Base-by-base conservation (phyloP, 352 stramenopile genomes). In the Pythium graminicola region DNA sequence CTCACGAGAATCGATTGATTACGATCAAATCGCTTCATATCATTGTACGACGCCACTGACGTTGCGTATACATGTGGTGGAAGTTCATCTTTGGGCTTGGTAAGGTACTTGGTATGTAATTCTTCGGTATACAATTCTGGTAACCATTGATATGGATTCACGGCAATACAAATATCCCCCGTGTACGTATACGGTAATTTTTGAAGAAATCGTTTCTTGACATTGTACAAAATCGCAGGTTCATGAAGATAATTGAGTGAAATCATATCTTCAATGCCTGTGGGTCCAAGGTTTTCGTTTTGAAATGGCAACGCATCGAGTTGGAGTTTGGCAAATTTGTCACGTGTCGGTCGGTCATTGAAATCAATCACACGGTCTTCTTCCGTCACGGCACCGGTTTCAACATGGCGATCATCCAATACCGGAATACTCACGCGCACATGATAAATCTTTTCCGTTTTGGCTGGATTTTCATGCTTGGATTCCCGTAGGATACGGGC, bases 1-100 rank as follows among this genome's bases (percentile, higher is more conserved):
- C 88, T 98, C 28, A 99, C 91, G 44, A 99, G 77, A 65, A 99
- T 97, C 0, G 89, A 97, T 73, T 99, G 95, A 56, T 93, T 67
- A 22, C 65, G 68, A 38, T 90, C 89, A 26, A 62, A 35, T 40
- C 70, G 63, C 24, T 43, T 60, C 31, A 49, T 40, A 9, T 72
- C 67, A 39, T 71, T 48, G 22, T 91, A 95, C 3, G 84, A 72
- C 60, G 90, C 81, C 55, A 93, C 84, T 0, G 81, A 80, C 1
- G 90, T 76, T 6, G 78, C 76, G 55, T 93, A 96, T 13, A 96
- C 86, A 33, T 96, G 86, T 26, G 87, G 87, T 10, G 85, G n/a
- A n/a, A n/a, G n/a, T n/a, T n/a, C n/a, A n/a, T n/a, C n/a, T n/a
- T n/a, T n/a, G n/a, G n/a, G n/a, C n/a, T n/a, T n/a, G n/a, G n/a